A percentile compares a stretch with the other conserved stretches of the same genome.
Conservation (phyloP, 495 filamentous ascomycete species). For the Podospora pseudocomata region DNA sequence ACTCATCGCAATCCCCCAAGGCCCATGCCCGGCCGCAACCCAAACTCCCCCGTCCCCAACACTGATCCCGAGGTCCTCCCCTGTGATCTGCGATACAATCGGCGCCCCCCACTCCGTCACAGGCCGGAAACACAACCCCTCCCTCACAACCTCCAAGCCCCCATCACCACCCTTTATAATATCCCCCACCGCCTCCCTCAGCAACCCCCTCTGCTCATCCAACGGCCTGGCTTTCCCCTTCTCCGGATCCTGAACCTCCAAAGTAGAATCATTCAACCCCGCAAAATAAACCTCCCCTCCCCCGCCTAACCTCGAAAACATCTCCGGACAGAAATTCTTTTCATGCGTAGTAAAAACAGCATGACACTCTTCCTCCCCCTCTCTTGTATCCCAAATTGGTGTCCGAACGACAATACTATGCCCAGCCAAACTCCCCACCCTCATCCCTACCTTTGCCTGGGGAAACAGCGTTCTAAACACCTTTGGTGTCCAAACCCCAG, state of each 20-base stretch:
- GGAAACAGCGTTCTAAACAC: constrained; percentile 65
- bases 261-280: constrained; percentile 59
- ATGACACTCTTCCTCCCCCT: constrained; percentile 50
- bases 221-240: constrained; percentile 48
- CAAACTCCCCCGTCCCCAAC: constrained; percentile 60
- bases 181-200: constrained; percentile 53
- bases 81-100: constrained; percentile 54
- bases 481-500: constrained; percentile 65
- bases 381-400: constrained; percentile 49
- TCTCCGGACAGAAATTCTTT: constrained; percentile 64
- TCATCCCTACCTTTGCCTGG: constrained; percentile 43
- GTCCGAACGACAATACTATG: constrained; percentile 66
- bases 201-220: constrained; percentile 42
- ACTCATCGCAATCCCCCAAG: constrained; percentile 63
- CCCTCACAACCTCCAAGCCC: constrained; percentile 60
- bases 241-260: constrained; percentile 53
- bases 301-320: constrained; percentile 62
- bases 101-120: constrained; percentile 60
- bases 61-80: constrained; percentile 49
- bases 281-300: constrained; percentile 70
- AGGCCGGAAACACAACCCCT: constrained; percentile 70
- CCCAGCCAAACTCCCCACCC: constrained; percentile 62
- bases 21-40: constrained; percentile 68
- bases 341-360: constrained; percentile 63
- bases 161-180: constrained; percentile 52